phyloP scores from a whole-genome alignment of 2,329 filamentous ascomycete species.

The Aureobasidium sp. region DNA sequence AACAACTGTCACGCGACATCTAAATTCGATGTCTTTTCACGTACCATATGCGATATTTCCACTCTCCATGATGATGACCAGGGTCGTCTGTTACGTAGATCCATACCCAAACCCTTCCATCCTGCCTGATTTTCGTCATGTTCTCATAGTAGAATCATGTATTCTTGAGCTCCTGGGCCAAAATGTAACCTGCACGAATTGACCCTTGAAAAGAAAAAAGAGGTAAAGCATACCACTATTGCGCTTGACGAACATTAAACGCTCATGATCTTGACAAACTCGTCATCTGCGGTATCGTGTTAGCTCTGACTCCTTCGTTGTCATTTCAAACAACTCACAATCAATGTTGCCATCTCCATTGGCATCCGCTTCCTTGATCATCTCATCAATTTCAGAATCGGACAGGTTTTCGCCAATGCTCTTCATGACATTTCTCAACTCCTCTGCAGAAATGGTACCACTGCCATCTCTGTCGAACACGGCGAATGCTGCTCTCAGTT shows the following conservation, averaged over 20 bases:
- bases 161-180: background rate
- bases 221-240: background rate
- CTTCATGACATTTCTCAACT: slow-evolving; percentile 10
- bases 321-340: background rate
- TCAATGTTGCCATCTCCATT: slow-evolving; percentile 11
- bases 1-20: slow-evolving; percentile 2
- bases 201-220: background rate
- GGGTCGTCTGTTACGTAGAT: background rate
- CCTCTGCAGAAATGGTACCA: slow-evolving; percentile 8
- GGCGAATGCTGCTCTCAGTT: slow-evolving; percentile 2
- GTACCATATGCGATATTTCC: background rate
- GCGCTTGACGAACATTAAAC: background rate
- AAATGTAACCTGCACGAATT: background rate
- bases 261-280: slow-evolving; percentile 10
- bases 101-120: background rate
- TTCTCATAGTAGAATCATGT: background rate
- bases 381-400: slow-evolving; percentile 7
- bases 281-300: background rate
- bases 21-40: background rate
- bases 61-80: background rate
- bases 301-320: background rate
- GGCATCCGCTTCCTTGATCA: slow-evolving; percentile 10
- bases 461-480: slow-evolving; percentile 10
- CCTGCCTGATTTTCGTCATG: background rate
- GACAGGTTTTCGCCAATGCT: slow-evolving; percentile 3